These are phyloP conservation scores for Penicillium sp. DNA, from an alignment of 2,329 filamentous ascomycete genomes.

Conservation along the genomic window DNA sequence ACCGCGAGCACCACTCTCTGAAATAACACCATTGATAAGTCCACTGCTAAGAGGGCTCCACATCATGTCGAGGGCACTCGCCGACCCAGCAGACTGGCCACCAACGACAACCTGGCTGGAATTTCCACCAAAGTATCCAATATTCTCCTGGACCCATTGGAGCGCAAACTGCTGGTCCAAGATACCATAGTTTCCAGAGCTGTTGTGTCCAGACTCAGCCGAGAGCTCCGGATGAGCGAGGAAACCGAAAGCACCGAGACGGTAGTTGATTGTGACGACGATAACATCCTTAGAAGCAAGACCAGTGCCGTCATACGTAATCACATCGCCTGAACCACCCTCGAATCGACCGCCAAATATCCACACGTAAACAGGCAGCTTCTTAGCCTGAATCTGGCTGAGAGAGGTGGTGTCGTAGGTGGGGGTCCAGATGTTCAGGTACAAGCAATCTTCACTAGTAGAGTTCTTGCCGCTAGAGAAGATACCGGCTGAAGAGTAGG, in stretches of 20 bases:
- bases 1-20: conserved; percentile 33
- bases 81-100: conserved; percentile 35
- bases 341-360: conserved; percentile 19
- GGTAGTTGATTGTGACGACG: conserved; percentile 26
- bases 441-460: conserved; percentile 25
- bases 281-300: conserved; percentile 20
- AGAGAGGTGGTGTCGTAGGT: conserved; percentile 18
- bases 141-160: conserved; percentile 23
- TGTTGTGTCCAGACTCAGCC: conserved; percentile 24
- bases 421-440: conserved; percentile 23
- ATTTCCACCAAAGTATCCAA: conserved; percentile 24
- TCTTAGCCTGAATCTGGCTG: conserved; percentile 12
- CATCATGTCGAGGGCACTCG: conserved; percentile 23
- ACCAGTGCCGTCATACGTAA: conserved; percentile 20
- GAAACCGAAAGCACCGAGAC: conserved; percentile 36
- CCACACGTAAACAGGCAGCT: conserved; percentile 27
- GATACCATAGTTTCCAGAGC: conserved; percentile 30
- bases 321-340: conserved; percentile 13
- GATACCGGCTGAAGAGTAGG: too few species aligned
- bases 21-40: conserved; percentile 29
- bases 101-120: conserved; percentile 25
- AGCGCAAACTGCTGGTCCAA: conserved; percentile 27
- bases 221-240: conserved; percentile 27
- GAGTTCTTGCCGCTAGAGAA: too few species aligned
- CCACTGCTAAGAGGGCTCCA: conserved; percentile 24